Evolutionary conservation across 2,329 filamentous ascomycete genomes (phyloP), one percentile per base, ranked within the genome.

Genomic region (Pleurostoma richardsiae): DNA sequence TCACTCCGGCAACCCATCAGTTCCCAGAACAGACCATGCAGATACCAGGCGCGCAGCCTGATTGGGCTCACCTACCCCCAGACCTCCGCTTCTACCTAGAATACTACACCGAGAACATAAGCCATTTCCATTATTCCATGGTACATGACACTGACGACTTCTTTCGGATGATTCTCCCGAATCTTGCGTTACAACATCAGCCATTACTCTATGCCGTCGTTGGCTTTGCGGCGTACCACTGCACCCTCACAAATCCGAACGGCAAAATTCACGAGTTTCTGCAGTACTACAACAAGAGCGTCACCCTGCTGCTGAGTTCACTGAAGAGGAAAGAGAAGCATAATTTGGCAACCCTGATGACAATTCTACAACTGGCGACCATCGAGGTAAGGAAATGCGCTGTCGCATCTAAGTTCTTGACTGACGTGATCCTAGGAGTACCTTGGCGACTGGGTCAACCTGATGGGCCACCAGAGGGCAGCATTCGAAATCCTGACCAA

Each of bases 401-500:
- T 30, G 10, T 19, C 7, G 4, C 38, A n/a, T 28, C 10, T 10
- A 74, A 59, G 72, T 53, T 19, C 30, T 6, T 31, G 19, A 41
- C 53, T 59, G 39, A 52, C 40, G 19, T 46, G 42, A 40, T 29
- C 44, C 40, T 58, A 96, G 90, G 94, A 97, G 68, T 95, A 90
- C 58, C 76, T 97, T 41, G 94, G 94, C 10, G 94, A 99, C 62
- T 97, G 90, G 90, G 82, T 95, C 45, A 96, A 95, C 58, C 74
- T 97, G 11, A 85, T 94, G 67, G 88, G 90, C 27, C 94, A 97
- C 62, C 91, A 96, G 63, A 90, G 86, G 61, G 94, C 92, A 8
- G 94, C 94, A 1, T 82, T 87, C 59, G 82, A 89, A 52, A 85
- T 97, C 56, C 71, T 97, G 41, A 86, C 78, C 2, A 80, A 85